A percentile compares a stretch with the other conserved stretches of the same genome.
Conservation (phyloP, 225 moss, liverwort and hornwort species). For the Anthoceros angustus region DNA sequence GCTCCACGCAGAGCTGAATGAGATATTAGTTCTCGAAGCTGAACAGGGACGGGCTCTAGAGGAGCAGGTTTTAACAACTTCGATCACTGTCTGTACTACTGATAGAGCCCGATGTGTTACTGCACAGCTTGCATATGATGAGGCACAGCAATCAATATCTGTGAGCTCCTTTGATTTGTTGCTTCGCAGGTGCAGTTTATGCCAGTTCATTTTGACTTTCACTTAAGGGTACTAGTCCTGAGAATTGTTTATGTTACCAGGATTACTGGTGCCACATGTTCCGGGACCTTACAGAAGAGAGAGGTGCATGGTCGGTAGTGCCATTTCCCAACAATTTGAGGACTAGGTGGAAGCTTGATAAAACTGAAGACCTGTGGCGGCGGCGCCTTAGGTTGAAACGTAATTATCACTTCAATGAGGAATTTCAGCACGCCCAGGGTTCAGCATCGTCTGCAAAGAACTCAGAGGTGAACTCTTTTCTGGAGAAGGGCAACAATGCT, state of each 20-base stretch:
- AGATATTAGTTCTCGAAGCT: constrained; percentile 28
- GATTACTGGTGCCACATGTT: constrained; percentile 80
- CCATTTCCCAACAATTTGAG: constrained; percentile 44
- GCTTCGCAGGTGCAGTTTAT: background rate
- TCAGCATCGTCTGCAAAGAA: background rate
- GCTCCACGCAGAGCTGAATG: constrained; percentile 38
- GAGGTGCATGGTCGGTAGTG: constrained; percentile 70
- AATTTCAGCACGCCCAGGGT: constrained; percentile 25
- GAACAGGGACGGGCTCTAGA: constrained; percentile 50
- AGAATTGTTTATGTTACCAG: constrained; percentile 16
- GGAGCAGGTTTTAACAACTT: constrained; percentile 38
- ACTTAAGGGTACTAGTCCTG: background rate
- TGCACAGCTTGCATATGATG: constrained; percentile 53
- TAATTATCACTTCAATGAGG: constrained; percentile 58
- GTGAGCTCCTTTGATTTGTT: constrained; percentile 19
- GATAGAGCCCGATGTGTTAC: constrained; percentile 46
- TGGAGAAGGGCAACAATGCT: constrained; percentile 15
- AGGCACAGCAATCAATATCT: constrained; percentile 62
- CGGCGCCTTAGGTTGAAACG: constrained; percentile 52
- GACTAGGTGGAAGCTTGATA: constrained; percentile 57
- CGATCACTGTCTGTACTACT: constrained; percentile 37
- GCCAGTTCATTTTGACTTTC: too few species aligned
- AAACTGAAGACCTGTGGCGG: constrained; percentile 62
- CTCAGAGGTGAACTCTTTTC: background rate
- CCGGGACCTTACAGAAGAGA: constrained; percentile 61